Evolutionary conservation across 164 flowering plant genomes (phyloP).

Genomic region (Chimonanthus praecox): DNA sequence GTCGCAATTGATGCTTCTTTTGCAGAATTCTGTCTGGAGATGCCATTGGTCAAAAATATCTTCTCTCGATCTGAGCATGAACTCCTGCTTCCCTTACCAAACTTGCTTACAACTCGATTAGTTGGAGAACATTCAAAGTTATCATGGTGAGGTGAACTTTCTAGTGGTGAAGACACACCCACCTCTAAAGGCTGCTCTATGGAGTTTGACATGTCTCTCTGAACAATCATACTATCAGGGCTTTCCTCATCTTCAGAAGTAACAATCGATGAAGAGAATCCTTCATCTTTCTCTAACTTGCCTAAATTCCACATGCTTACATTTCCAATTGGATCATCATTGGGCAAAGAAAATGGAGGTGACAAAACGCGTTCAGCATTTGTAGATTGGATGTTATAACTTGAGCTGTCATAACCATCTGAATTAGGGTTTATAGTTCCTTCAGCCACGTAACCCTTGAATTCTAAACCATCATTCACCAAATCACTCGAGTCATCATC

Average conservation of each 20-base stretch:
- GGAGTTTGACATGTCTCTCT: slow-evolving; percentile 11
- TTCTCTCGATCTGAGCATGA: slow-evolving; percentile 30
- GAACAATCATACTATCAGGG: slow-evolving; percentile 23
- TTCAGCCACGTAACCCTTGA: slow-evolving; percentile 13
- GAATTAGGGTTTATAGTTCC: slow-evolving; percentile 22
- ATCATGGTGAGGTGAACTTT: slow-evolving; percentile 31
- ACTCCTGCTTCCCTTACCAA: slow-evolving; percentile 28
- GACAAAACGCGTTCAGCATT: slow-evolving; percentile 18
- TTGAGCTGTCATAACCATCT: slow-evolving; percentile 27
- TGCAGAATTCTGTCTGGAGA: slow-evolving; percentile 28
- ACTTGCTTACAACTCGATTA: slow-evolving; percentile 15
- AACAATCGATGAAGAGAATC: slow-evolving; percentile 25
- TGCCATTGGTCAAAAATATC: slow-evolving; percentile 16
- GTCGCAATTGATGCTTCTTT: slow-evolving; percentile 35
- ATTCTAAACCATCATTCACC: slow-evolving; percentile 14
- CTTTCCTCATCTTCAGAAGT: slow-evolving; percentile 31
- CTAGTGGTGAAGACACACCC: slow-evolving; percentile 20
- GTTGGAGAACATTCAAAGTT: slow-evolving; percentile 27
- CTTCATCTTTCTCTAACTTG: slow-evolving; percentile 24
- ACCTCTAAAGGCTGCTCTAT: slow-evolving; percentile 15
- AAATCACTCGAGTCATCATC: slow-evolving; percentile 20
- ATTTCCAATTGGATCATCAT: background rate
- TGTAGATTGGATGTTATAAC: slow-evolving; percentile 26
- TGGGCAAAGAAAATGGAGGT: background rate
- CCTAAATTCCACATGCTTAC: slow-evolving; percentile 14